A percentile compares a stretch with the other conserved stretches of the same genome.
Evolutionary conservation across 805 yeast species (phyloP).

Genomic region (Pichia occidentalis): DNA sequence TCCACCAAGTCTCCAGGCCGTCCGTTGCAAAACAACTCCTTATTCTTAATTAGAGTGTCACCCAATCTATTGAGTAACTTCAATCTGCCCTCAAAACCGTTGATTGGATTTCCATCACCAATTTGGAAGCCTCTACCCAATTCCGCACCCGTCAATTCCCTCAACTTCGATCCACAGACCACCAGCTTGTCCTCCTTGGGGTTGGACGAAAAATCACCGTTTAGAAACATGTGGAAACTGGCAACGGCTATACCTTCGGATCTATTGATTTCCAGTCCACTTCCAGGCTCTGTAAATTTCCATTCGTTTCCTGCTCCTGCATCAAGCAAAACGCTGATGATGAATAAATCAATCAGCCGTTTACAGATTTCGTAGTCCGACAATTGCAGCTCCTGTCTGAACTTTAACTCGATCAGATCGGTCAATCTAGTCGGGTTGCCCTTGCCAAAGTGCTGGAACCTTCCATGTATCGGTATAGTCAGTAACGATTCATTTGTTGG

Average conservation of each 20-base stretch:
- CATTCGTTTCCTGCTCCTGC: constrained; percentile 65
- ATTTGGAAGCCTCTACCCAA: constrained; percentile 44
- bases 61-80: constrained; percentile 43
- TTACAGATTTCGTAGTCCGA: constrained; percentile 41
- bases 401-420: constrained; percentile 31
- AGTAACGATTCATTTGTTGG: constrained; percentile 33
- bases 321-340: constrained; percentile 55
- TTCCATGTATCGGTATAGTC: constrained; percentile 57
- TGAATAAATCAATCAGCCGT: constrained; percentile 49
- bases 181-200: constrained; percentile 31
- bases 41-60: constrained; percentile 34
- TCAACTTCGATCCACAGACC: constrained; percentile 40
- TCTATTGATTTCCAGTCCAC: constrained; percentile 32
- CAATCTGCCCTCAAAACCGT: constrained; percentile 51
- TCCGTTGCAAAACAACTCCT: constrained; percentile 35
- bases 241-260: constrained; percentile 65
- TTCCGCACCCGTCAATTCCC: constrained; percentile 29
- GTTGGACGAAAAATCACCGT: constrained; percentile 36
- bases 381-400: constrained; percentile 23
- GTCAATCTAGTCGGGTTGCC: constrained; percentile 42
- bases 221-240: constrained; percentile 45
- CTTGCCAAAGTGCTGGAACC: constrained; percentile 60
- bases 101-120: constrained; percentile 39
- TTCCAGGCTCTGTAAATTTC: constrained; percentile 37
- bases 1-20: constrained; percentile 47